phyloP scores from a whole-genome alignment of 1,139 yeast genomes.

The Pichia sp. region DNA sequence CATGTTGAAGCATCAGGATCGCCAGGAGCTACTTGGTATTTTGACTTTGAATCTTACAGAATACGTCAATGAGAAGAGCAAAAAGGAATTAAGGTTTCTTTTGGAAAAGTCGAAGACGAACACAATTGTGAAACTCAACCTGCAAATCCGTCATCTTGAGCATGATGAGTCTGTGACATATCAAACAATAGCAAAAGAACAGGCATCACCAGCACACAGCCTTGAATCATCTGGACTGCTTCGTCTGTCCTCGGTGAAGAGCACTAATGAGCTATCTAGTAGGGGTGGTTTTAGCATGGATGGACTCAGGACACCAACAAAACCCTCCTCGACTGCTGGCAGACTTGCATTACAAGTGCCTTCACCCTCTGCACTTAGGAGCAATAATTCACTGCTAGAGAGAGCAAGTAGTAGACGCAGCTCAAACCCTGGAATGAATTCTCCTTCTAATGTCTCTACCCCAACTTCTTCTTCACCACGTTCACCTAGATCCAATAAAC shows the following conservation, averaged over 20 bases:
- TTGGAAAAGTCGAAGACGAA: slow-evolving; percentile 78
- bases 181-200: background rate
- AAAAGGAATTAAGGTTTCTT: slow-evolving; percentile 57
- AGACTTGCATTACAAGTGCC: slow-evolving; percentile 1
- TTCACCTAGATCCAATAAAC: background rate
- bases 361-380: background rate
- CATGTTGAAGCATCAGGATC: slow-evolving; percentile 32
- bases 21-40: slow-evolving; percentile 54
- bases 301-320: background rate
- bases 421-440: background rate
- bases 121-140: slow-evolving; percentile 56
- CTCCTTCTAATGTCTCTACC: background rate
- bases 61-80: slow-evolving; percentile 54
- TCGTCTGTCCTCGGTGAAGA: background rate
- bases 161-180: slow-evolving; percentile 6
- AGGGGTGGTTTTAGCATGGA: background rate
- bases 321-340: background rate
- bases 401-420: background rate
- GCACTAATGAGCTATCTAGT: background rate
- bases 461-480: background rate
- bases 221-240: background rate
- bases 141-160: slow-evolving; percentile 26
- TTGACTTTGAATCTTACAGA: slow-evolving; percentile 69
- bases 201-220: background rate
- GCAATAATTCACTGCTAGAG: background rate